Evolutionary conservation across 139 green algal genomes (phyloP).

Genomic region (Tetraselmis chui): DNA sequence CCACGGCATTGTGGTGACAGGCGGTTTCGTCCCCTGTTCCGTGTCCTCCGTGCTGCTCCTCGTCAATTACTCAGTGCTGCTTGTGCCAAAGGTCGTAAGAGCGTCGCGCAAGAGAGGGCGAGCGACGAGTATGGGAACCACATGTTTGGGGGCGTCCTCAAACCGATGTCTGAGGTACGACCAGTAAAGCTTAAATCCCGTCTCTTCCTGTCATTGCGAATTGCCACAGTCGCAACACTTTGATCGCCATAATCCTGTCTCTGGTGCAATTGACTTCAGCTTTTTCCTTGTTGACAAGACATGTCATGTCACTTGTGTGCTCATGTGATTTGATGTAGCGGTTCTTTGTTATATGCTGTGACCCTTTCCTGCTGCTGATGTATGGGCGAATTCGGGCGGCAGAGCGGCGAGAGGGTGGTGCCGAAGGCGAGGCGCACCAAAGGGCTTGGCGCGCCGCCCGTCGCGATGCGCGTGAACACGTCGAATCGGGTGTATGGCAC

Average conservation of each 20-base stretch:
- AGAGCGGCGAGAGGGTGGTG: background rate
- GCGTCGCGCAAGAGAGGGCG: background rate
- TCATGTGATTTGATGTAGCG: too few relatives aligned
- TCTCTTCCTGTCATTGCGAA: too few relatives aligned
- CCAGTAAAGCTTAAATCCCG: background rate
- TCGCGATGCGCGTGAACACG: background rate
- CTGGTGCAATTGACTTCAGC: too few relatives aligned
- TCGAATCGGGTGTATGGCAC: background rate
- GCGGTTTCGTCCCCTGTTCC: too few relatives aligned
- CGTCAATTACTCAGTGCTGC: background rate
- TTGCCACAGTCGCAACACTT: too few relatives aligned
- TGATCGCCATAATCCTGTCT: too few relatives aligned
- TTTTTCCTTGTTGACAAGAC: too few relatives aligned
- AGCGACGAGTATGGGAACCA: background rate
- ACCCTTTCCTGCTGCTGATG: too few relatives aligned
- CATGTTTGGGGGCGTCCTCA: background rate
- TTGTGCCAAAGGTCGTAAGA: background rate
- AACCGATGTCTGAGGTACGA: background rate
- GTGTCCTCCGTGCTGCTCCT: too few relatives aligned
- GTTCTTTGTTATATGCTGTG: too few relatives aligned
- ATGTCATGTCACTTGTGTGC: background rate
- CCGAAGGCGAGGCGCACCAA: background rate
- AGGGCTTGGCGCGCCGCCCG: background rate
- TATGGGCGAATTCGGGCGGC: background rate
- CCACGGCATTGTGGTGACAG: background rate